phyloP scores from a whole-genome alignment of 2,329 filamentous ascomycete species.

The Daldinia sp. region DNA sequence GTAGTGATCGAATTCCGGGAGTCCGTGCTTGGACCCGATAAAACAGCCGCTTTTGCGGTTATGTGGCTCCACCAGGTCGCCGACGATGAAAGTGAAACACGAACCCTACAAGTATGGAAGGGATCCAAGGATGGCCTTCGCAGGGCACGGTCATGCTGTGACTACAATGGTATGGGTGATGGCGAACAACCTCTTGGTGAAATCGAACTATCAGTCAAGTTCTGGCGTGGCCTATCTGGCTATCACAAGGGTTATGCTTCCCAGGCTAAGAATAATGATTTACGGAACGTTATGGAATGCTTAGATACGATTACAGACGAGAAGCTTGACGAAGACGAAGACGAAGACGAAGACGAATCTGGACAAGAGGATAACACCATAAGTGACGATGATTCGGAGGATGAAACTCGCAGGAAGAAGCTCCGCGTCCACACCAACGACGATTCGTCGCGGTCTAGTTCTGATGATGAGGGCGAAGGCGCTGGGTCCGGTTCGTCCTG shows the following conservation, averaged over 20 bases:
- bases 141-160: slow-evolving; percentile 48
- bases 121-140: slow-evolving; percentile 62
- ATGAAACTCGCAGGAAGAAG: slow-evolving; percentile 45
- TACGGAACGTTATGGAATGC: slow-evolving; percentile 70
- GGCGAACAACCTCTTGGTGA: slow-evolving; percentile 65
- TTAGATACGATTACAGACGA: slow-evolving; percentile 68
- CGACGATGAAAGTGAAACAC: slow-evolving; percentile 69
- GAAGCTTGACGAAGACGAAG: slow-evolving; percentile 48
- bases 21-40: slow-evolving; percentile 60
- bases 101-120: slow-evolving; percentile 71
- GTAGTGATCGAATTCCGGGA: slow-evolving; percentile 67
- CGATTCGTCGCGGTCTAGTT: slow-evolving; percentile 44
- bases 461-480: slow-evolving; percentile 49
- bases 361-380: slow-evolving; percentile 34
- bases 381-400: slow-evolving; percentile 48
- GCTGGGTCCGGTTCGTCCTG: slow-evolving; percentile 21
- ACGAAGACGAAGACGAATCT: slow-evolving; percentile 38
- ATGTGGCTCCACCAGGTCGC: slow-evolving; percentile 75
- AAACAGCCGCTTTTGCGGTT: slow-evolving; percentile 67
- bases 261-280: slow-evolving; percentile 59
- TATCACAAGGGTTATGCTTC: slow-evolving; percentile 65
- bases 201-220: slow-evolving; percentile 64
- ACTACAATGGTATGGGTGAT: slow-evolving; percentile 55
- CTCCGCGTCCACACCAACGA: slow-evolving; percentile 47
- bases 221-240: slow-evolving; percentile 68